Conservation (phyloP, 306 rosid genomes). For the Spatholobus suberectus region DNA sequence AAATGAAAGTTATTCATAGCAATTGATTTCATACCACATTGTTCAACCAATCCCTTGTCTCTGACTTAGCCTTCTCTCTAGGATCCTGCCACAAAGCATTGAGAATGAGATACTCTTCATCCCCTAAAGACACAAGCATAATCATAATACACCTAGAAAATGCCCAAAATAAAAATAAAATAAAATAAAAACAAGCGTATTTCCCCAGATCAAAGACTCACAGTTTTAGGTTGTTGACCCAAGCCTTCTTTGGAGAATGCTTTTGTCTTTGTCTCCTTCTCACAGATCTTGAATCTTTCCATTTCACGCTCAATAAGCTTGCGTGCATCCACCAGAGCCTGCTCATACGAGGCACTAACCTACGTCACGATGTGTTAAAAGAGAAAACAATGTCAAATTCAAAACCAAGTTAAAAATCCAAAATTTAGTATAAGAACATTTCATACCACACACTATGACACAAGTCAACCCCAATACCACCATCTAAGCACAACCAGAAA, state of each 20-base stretch:
- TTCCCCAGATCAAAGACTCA: constrained; percentile 44
- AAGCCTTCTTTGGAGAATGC: constrained; percentile 94
- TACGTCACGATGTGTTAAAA: constrained; percentile 55
- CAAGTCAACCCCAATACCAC: background rate
- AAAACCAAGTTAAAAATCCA: constrained; percentile 21
- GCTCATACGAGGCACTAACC: constrained; percentile 96
- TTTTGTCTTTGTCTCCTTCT: constrained; percentile 89
- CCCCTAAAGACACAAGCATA: background rate
- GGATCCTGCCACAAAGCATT: constrained; percentile 68
- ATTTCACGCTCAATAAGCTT: constrained; percentile 84
- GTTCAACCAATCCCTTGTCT: constrained; percentile 95
- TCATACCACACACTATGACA: background rate
- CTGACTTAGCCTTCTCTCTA: constrained; percentile 87
- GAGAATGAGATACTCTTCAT: constrained; percentile 1
- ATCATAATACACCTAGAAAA: background rate
- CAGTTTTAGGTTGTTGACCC: constrained; percentile 92
- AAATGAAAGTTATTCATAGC: constrained; percentile 11
- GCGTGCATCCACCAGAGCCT: constrained; percentile 88
- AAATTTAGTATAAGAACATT: background rate
- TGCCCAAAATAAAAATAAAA: background rate
- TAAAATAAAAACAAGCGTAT: background rate
- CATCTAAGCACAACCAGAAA: background rate
- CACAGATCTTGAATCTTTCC: constrained; percentile 89
- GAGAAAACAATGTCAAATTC: constrained; percentile 40
- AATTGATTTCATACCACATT: constrained; percentile 68